Evolutionary conservation across 1,284 basidiomycete species (phyloP), one percentile per base, ranked within the genome.

Genomic region (Irpex sp.): DNA sequence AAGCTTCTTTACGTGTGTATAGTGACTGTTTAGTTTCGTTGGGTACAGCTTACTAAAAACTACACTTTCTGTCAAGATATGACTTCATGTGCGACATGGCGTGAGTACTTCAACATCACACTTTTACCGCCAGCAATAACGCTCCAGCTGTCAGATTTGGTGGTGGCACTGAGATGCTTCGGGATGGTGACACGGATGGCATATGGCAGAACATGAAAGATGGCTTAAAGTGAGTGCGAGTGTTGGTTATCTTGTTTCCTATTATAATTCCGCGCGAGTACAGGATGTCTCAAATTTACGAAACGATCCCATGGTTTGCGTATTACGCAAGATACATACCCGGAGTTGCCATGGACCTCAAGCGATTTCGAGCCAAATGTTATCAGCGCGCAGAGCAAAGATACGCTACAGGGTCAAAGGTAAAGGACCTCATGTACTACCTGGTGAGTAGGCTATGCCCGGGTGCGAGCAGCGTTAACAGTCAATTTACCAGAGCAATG

Each of bases 381-480:
- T 79, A 78, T 26, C 67, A 65, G 9, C 70, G 73, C 4, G 48
- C 61, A 4, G 52, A 51, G 11, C 44, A 44, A 36, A 75, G 82
- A 48, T 71, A 72, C 36, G 69, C 71, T 13, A 64, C 69, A 38
- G 78, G 77, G 3, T 73, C 81, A 21, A 69, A 73, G 8, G 74
- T 72, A 21, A 81, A 80, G 64, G 84, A 85, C 65, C 70, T 86
- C 0, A 85, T 82, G 69, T 79, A 80, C 67, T 76, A 59, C 51
- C 51, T 63, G 5, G 62, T 63, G 38, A 52, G 62, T 48, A n/a
- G 8, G 15, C 21, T 15, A n/a, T 51, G 49, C 7, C 49, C 11
- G 40, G 11, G 17, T 19, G 21, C 17, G 17, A 19, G 17, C 17
- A 52, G 9, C 9, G n/a, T 17, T 26, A 8, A 13, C 34, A 15